Evolutionary conservation across 345 rosid genomes (phyloP), one percentile per base, ranked within the genome.

Genomic region (Syzygium grande): DNA sequence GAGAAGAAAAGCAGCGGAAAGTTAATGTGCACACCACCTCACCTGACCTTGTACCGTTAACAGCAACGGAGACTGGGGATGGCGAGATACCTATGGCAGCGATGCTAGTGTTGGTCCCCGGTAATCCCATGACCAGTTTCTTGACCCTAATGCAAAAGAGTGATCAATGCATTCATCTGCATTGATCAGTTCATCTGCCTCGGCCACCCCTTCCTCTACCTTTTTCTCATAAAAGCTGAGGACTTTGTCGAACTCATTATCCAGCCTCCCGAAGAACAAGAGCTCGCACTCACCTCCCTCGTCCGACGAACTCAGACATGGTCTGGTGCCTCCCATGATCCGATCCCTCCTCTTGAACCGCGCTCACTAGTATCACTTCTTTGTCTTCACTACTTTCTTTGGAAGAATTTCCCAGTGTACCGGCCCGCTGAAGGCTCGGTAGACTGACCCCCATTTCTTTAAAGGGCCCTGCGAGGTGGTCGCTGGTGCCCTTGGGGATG

Each of bases 191-290:
- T 89, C 87, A 54, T 52, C 80, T 4, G 95, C 95, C 91, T 94
- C 96, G 25, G 85, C 83, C 58, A 89, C 52, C 92, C 92, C 93
- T 89, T 90, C 96, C 41, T 91, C 90, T 1, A 91, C 88, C 90
- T 94, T 94, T 23, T 93, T 94, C 88, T 87, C 88, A 88, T 90
- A 94, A 91, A 94, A 96, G 9, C 78, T 84, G 85, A 90, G 90
- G n/a, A 93, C 94, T 88, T 94, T 95, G 91, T 94, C 93, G 13
- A 95, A 93, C 89, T 96, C 95, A 86, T 93, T 92, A 85, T 95
- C 97, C 30, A 94, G 95, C 88, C 91, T 96, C 49, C 84, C 85
- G 29, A 94, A 94, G 92, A 96, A 95, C 0, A 29, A 83, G 6
- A 86, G 92, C 91, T 94, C 94, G 5, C 89, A 46, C 5, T 92